A percentile compares a stretch with the other conserved stretches of the same genome.
These are phyloP conservation scores for Tolypocladium endophyticum DNA, from an alignment of 2,329 filamentous ascomycete species.

Conservation along the genomic window DNA sequence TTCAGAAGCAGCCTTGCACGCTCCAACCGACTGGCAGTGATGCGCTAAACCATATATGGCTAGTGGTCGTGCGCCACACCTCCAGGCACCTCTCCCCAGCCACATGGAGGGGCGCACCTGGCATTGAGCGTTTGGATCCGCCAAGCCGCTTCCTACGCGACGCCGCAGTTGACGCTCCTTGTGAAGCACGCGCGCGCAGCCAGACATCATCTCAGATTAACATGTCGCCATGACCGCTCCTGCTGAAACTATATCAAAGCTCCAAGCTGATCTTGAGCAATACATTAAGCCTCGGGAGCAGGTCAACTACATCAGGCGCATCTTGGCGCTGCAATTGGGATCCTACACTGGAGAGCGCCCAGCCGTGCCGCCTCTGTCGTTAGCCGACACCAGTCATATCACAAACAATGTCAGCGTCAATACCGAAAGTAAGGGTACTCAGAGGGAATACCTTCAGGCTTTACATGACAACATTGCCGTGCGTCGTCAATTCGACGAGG, in stretches of 20 bases:
- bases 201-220: not conserved
- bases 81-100: not conserved
- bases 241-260: slow-evolving; percentile 20
- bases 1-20: slow-evolving; percentile 15
- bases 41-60: slow-evolving; percentile 3
- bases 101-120: slow-evolving; percentile 2
- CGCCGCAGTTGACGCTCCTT: not conserved
- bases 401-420: slow-evolving; percentile 22
- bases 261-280: slow-evolving; percentile 35
- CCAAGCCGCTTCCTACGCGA: no score
- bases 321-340: slow-evolving; percentile 43
- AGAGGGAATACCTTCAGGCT: slow-evolving; percentile 45
- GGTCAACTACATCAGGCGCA: slow-evolving; percentile 41
- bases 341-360: slow-evolving; percentile 33
- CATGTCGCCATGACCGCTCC: slow-evolving; percentile 18
- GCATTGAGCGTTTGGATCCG: no score
- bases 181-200: not conserved
- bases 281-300: slow-evolving; percentile 49
- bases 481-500: slow-evolving; percentile 32
- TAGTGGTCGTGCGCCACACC: slow-evolving; percentile 4
- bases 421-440: slow-evolving; percentile 32
- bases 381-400: slow-evolving; percentile 26
- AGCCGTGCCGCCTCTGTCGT: slow-evolving; percentile 34
- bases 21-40: slow-evolving; percentile 8
- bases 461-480: slow-evolving; percentile 42